A percentile compares a stretch with the other conserved stretches of the same genome.
Evolutionary conservation across 75 land plant species (phyloP).

Genomic region (Pseudotsuga menziesii): DNA sequence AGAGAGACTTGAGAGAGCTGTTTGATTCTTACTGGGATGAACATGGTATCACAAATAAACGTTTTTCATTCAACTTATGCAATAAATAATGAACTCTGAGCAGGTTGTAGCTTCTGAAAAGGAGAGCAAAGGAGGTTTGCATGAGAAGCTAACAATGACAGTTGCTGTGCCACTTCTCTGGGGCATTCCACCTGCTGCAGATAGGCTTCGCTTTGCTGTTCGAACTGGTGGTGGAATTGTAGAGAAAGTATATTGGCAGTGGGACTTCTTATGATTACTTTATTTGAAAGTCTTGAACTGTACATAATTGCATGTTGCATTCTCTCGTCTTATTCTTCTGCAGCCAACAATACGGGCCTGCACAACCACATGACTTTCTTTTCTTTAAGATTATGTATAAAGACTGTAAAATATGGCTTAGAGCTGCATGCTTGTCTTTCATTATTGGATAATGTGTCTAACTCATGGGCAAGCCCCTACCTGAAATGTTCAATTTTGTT

Average conservation of each 20-base stretch:
- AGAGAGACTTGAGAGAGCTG: no score
- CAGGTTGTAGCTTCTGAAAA: constrained; percentile 93
- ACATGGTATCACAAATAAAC: neutral
- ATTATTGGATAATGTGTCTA: neutral
- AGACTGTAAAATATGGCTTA: neutral
- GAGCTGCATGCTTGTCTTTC: neutral
- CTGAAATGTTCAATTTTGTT: neutral
- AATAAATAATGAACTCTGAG: neutral
- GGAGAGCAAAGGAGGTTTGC: constrained; percentile 72
- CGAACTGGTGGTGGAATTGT: constrained; percentile 94
- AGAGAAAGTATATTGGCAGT: constrained; percentile 85
- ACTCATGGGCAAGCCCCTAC: neutral
- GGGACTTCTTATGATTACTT: constrained; percentile 60
- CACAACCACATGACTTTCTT: neutral
- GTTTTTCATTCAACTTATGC: neutral
- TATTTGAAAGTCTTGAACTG: neutral
- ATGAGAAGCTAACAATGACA: constrained; percentile 88
- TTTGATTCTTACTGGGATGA: neutral
- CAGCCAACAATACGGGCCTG: neutral
- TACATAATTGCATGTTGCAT: neutral
- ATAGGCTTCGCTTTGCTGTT: constrained; percentile 80
- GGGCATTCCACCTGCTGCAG: constrained; percentile 97
- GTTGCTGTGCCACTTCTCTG: constrained; percentile 92
- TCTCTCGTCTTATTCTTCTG: neutral
- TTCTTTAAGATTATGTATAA: neutral